phyloP scores from a whole-genome alignment of 768 basidiomycete species.

The Flagelloscypha sp. region DNA sequence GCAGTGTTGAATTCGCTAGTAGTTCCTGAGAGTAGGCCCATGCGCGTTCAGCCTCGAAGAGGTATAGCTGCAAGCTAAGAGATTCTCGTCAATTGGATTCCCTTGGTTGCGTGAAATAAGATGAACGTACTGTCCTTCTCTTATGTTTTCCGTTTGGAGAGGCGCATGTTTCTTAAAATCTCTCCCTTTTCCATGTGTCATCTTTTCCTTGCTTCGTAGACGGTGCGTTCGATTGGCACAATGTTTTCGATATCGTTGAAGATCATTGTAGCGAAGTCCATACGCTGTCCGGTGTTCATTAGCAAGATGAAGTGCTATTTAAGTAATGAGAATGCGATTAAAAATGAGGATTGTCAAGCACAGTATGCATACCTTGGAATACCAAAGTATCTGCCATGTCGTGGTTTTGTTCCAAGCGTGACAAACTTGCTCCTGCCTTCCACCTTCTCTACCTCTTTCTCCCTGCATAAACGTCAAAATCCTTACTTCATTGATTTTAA shows the following conservation, averaged over 20 bases:
- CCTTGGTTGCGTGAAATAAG: too few species aligned
- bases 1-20: constrained; percentile 38
- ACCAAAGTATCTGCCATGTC: too few species aligned
- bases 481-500: too few species aligned
- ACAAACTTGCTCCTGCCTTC: too few species aligned
- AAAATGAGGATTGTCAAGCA: too few species aligned
- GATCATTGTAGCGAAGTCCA: constrained; percentile 87
- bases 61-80: constrained; percentile 66
- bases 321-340: too few species aligned
- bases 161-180: constrained; percentile 82
- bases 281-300: constrained; percentile 89
- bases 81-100: too few species aligned
- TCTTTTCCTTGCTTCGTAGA: constrained; percentile 73
- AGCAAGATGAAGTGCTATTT: constrained; percentile 69
- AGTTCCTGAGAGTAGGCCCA: constrained; percentile 89
- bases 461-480: too few species aligned
- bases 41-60: constrained; percentile 88
- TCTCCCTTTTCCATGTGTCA: constrained; percentile 82
- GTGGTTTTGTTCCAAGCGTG: too few species aligned
- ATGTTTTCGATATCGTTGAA: constrained; percentile 83
- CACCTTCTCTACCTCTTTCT: too few species aligned
- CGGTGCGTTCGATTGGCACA: constrained; percentile 88
- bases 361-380: too few species aligned
- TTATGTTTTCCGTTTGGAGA: constrained; percentile 58
- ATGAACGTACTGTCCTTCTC: constrained; percentile 72